Base-by-base conservation (phyloP, 768 basidiomycete genomes). In the Stropharia rugosoannulata region DNA sequence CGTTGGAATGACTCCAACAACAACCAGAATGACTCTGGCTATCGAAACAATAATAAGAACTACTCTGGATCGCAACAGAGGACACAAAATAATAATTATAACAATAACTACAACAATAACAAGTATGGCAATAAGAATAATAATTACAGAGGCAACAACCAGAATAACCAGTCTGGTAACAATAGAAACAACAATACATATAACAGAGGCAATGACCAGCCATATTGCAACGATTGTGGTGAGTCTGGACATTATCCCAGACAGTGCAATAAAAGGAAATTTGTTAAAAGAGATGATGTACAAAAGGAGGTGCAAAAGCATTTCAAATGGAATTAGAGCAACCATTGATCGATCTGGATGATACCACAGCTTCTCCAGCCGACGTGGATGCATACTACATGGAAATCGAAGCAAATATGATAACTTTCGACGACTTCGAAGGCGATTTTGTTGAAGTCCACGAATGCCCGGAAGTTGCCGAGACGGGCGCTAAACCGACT, bases 171-270 rank as follows among this genome's bases (percentile, higher is more conserved):
- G 22, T 22, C 22, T 22, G 4, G 4, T 22, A 22, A 22, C 4
- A 22, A 22, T 22, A 22, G 4, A 2, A 22, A 22, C 22, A n/a
- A n/a, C n/a, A n/a, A n/a, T n/a, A n/a, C n/a, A n/a, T 22, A 22
- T 4, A 2, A 22, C 22, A 22, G 22, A 22, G 22, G 22, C 1
- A 4, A 22, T 22, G 22, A 22, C 22, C 22, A 22, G 22, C 22
- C 22, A 22, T 12, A 12, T 41, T 72, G 70, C 48, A 69, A 67
- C 19, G 45, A 45, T 5, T 72, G 70, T 48, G 51, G 62, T 6
- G 54, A 62, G 29, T 19, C 42, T 0, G 70, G 70, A 1, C 70
- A 72, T 57, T 55, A 65, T 5, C 47, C 60, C 1, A 29, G 66
- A 0, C 59, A 72, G 40, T 72, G 70, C 44, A 64, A 65, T 1